These are phyloP conservation scores for Pseudogymnoascus sp. DNA, from an alignment of 2,329 filamentous ascomycete species.

Conservation along the genomic window DNA sequence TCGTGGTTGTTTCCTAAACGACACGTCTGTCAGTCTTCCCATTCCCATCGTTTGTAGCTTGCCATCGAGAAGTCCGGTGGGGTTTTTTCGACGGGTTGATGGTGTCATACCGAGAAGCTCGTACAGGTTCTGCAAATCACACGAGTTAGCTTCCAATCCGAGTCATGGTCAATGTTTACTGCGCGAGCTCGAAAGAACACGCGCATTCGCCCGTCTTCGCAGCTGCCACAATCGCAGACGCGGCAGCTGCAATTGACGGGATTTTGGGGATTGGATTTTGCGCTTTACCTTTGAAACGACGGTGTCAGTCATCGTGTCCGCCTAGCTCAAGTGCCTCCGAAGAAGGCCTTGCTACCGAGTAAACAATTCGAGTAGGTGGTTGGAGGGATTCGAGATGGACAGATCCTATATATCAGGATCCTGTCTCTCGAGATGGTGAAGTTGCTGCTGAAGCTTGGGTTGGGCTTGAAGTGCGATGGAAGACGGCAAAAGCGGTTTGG, in stretches of 20 bases:
- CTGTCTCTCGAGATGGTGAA: conserved; percentile 30
- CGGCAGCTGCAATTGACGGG: conserved; percentile 15
- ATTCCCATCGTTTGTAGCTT: conserved; percentile 12
- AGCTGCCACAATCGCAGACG: conserved; percentile 8
- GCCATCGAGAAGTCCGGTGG: not conserved
- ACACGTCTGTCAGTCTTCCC: conserved; percentile 23
- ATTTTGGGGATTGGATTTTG: conserved; percentile 2
- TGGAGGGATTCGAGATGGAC: conserved; percentile 28
- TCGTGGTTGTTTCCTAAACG: conserved; percentile 50
- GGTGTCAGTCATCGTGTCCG: conserved; percentile 31
- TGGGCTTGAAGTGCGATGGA: not conserved
- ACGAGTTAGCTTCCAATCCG: conserved; percentile 2
- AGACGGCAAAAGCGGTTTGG: conserved; percentile 1
- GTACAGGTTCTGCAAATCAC: conserved; percentile 72
- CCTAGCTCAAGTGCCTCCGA: conserved; percentile 31
- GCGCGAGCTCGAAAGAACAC: not conserved
- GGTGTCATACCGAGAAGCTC: conserved; percentile 83
- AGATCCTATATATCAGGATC: conserved; percentile 31
- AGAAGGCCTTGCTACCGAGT: conserved; percentile 33
- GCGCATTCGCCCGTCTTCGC: not conserved
- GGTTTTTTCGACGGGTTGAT: conserved; percentile 13
- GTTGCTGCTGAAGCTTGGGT: conserved; percentile 1
- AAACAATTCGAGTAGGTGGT: conserved; percentile 28
- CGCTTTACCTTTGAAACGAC: conserved; percentile 31
- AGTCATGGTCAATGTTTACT: not conserved